Conservation (phyloP, 2,329 filamentous ascomycete species). For the Dothistroma pini region DNA sequence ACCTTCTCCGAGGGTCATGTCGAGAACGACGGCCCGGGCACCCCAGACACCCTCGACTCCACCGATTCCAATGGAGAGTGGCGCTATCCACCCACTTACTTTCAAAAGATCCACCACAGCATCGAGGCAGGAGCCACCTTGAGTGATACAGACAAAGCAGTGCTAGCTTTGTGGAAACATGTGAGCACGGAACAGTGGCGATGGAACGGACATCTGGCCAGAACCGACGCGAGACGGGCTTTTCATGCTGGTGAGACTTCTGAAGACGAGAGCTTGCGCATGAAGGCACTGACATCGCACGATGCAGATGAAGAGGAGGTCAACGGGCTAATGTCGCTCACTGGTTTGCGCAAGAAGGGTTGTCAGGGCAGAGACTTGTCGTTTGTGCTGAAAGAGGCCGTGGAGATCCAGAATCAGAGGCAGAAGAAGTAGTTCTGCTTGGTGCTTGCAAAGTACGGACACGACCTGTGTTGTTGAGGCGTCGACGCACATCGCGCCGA, state of each 20-base stretch:
- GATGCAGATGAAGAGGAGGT: conserved; percentile 10
- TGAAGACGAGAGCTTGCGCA: conserved; percentile 3
- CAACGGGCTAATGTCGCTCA: conserved; percentile 7
- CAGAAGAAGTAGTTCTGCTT: not conserved
- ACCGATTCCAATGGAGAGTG: conserved; percentile 17
- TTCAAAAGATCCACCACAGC: conserved; percentile 23
- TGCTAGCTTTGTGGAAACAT: conserved; percentile 23
- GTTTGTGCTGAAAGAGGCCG: conserved; percentile 8
- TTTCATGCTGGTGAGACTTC: conserved; percentile 3
- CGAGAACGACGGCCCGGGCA: not conserved
- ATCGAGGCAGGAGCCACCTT: conserved; percentile 19
- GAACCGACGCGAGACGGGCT: not conserved
- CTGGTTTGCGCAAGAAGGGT: conserved; percentile 16
- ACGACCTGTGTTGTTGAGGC: too few relatives aligned
- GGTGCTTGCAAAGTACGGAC: too few relatives aligned
- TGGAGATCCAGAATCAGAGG: not conserved
- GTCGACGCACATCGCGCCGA: too few relatives aligned
- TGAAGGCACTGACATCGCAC: conserved; percentile 7
- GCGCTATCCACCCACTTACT: conserved; percentile 18
- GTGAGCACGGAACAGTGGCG: conserved; percentile 19
- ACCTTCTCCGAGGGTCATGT: not conserved
- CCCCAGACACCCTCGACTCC: conserved; percentile 13
- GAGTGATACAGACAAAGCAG: conserved; percentile 17
- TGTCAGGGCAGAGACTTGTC: conserved; percentile 22
- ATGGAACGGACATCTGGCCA: conserved; percentile 19